These are phyloP conservation scores for Solidago caesia DNA, from an alignment of 129 eudicot species.

Conservation along the genomic window DNA sequence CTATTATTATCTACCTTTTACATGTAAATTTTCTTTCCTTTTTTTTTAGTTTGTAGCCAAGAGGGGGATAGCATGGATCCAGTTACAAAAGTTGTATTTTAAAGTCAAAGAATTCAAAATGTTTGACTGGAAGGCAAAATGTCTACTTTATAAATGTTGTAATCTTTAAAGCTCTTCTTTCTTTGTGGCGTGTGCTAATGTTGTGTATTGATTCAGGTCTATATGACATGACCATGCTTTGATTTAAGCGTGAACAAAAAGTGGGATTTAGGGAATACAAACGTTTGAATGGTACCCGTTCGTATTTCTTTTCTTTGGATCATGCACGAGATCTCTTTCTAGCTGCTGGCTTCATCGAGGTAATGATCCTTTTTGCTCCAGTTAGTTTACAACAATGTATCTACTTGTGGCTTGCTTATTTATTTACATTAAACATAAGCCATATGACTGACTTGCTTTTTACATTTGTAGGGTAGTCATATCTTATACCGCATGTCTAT, in stretches of 20 bases:
- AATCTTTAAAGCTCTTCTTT: too few species aligned
- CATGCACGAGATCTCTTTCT: conserved; percentile 51
- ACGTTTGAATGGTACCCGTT: conserved; percentile 78
- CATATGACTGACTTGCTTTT: conserved; percentile 26
- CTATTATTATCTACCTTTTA: too few species aligned
- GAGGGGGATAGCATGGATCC: too few species aligned
- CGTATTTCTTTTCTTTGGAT: conserved; percentile 74
- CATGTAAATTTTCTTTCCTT: too few species aligned
- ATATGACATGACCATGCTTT: conserved; percentile 98
- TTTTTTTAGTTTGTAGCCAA: too few species aligned
- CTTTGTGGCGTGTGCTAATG: background rate
- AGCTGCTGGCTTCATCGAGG: conserved; percentile 76
- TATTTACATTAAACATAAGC: background rate
- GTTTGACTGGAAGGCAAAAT: too few species aligned
- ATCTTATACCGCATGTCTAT: too few species aligned
- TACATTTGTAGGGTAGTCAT: too few species aligned
- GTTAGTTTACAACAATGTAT: background rate
- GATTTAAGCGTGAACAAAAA: conserved; percentile 69
- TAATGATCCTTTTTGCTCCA: conserved; percentile 19
- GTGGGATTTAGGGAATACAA: conserved; percentile 81
- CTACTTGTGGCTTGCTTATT: background rate
- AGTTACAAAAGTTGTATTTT: too few species aligned
- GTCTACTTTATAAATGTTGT: too few species aligned
- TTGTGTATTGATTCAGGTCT: conserved; percentile 54
- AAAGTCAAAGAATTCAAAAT: too few species aligned